Conservation (phyloP, 495 filamentous ascomycete genomes). For the Talaromyces proteolyticus region DNA sequence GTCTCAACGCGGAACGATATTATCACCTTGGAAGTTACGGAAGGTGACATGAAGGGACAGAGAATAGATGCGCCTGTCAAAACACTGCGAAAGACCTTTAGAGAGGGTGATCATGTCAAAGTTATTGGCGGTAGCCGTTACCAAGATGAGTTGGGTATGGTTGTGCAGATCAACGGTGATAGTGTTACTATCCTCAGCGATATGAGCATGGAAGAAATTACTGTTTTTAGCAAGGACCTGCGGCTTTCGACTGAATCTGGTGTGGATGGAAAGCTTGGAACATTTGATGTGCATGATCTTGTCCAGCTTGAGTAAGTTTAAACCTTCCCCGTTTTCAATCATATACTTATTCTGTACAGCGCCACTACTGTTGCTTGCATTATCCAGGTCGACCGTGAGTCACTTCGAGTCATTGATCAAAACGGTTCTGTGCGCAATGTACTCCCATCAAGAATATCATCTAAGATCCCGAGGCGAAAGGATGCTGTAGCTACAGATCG, state of each 20-base stretch:
- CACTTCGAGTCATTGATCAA: conserved; percentile 84
- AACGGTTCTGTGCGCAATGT: conserved; percentile 75
- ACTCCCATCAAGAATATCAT: conserved; percentile 85
- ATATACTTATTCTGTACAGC: conserved; percentile 40
- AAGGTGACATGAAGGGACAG: conserved; percentile 77
- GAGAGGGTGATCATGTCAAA: conserved; percentile 94
- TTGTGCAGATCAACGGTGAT: conserved; percentile 86
- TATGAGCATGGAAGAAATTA: conserved; percentile 85
- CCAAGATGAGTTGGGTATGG: conserved; percentile 92
- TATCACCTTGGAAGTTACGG: conserved; percentile 79
- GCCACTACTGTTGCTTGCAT: conserved; percentile 86
- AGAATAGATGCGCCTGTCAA: conserved; percentile 89
- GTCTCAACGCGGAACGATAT: conserved; percentile 87
- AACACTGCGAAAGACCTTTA: conserved; percentile 89
- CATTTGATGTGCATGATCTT: conserved; percentile 87
- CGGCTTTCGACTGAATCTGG: conserved; percentile 88
- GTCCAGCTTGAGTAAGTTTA: conserved; percentile 79
- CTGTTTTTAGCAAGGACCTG: conserved; percentile 96
- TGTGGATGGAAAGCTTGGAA: conserved; percentile 68
- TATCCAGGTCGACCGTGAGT: conserved; percentile 91
- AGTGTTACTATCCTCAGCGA: conserved; percentile 88
- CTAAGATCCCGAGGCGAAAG: conserved; percentile 72
- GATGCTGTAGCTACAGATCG: conserved; percentile 87
- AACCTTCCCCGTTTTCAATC: not conserved
- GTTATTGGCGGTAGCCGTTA: conserved; percentile 94